phyloP scores from a whole-genome alignment of 2,329 filamentous ascomycete species.

The Coniella vitis region DNA sequence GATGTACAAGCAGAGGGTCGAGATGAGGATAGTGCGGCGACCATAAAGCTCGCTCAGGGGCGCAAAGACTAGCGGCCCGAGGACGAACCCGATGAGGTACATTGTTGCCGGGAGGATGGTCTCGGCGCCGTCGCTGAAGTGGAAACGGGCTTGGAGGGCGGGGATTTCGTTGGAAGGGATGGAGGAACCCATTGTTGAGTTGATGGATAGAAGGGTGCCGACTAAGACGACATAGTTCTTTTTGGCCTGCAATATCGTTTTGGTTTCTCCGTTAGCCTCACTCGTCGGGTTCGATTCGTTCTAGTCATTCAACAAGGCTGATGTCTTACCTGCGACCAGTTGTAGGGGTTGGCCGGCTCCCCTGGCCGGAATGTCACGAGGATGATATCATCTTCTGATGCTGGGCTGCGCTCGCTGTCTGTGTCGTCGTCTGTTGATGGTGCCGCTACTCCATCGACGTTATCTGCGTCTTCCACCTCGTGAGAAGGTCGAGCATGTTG shows the following conservation, averaged over 20 bases:
- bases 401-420: background rate
- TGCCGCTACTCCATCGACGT: background rate
- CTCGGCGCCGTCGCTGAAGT: conserved; percentile 18
- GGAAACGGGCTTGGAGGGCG: conserved; percentile 15
- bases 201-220: conserved; percentile 19
- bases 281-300: background rate
- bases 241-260: conserved; percentile 9
- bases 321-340: conserved; percentile 4
- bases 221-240: conserved; percentile 20
- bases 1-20: conserved; percentile 17
- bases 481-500: background rate
- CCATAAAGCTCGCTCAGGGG: conserved; percentile 22
- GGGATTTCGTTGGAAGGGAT: conserved; percentile 21
- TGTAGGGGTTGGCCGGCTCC: conserved; percentile 11
- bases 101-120: conserved; percentile 21
- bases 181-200: conserved; percentile 21
- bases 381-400: background rate
- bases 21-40: conserved; percentile 16
- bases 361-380: conserved; percentile 10
- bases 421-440: conserved; percentile 3
- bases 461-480: background rate
- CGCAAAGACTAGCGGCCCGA: conserved; percentile 23
- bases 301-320: too few relatives aligned
- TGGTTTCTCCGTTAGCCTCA: too few relatives aligned
- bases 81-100: conserved; percentile 22